A percentile compares a stretch with the other conserved stretches of the same genome.
phyloP scores from a whole-genome alignment of 805 yeast species.

The Vanderwaltozyma polyspora region DNA sequence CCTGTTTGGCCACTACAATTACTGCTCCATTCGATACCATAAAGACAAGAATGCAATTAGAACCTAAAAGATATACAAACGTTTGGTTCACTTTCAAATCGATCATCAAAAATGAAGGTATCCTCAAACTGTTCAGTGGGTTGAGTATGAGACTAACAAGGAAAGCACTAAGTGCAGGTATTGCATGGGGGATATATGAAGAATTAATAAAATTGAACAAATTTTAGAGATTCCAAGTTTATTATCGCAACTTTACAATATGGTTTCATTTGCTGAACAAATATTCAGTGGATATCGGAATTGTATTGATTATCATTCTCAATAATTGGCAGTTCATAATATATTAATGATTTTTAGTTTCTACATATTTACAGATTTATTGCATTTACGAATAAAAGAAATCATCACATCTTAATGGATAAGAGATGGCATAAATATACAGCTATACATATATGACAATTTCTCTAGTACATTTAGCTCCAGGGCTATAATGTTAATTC shows the following conservation, averaged over 20 bases:
- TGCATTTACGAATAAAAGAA: too few species aligned
- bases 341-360: too few species aligned
- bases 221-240: too few species aligned
- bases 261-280: not conserved
- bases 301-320: too few species aligned
- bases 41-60: constrained; percentile 80
- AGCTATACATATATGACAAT: too few species aligned
- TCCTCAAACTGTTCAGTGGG: constrained; percentile 65
- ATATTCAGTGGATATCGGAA: too few species aligned
- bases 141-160: constrained; percentile 67
- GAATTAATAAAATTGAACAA: constrained; percentile 48
- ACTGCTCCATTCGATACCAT: constrained; percentile 95
- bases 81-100: constrained; percentile 30
- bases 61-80: constrained; percentile 36
- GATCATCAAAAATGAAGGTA: constrained; percentile 37
- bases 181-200: constrained; percentile 95
- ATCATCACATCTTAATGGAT: too few species aligned
- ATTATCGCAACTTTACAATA: not conserved
- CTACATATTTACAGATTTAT: too few species aligned
- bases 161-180: constrained; percentile 86
- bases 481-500: too few species aligned
- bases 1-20: constrained; percentile 66
- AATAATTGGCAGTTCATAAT: too few species aligned
- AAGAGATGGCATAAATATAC: too few species aligned
- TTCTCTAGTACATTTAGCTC: too few species aligned